phyloP scores from a whole-genome alignment of 2,329 filamentous ascomycete genomes.

The Macrophomina phaseolina region DNA sequence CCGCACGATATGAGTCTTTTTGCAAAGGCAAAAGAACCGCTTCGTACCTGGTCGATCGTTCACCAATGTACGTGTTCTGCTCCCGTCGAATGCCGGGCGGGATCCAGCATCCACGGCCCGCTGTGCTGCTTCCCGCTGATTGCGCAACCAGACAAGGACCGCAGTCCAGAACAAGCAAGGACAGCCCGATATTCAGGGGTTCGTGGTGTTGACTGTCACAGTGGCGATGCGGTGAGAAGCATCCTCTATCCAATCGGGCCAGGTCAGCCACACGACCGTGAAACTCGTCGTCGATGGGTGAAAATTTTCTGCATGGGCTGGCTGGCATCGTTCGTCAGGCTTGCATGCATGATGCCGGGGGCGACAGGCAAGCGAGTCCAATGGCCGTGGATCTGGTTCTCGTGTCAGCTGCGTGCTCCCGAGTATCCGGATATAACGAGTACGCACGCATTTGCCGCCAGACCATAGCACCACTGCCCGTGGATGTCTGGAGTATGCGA shows the following conservation, averaged over 20 bases:
- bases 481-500: background rate
- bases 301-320: constrained; percentile 17
- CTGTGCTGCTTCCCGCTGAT: constrained; percentile 11
- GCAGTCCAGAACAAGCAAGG: constrained; percentile 2
- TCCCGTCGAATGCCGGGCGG: constrained; percentile 2
- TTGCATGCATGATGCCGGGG: constrained; percentile 21
- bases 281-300: constrained; percentile 5
- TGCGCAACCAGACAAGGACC: background rate
- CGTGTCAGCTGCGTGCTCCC: constrained; percentile 10
- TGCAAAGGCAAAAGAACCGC: background rate
- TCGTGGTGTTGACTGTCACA: constrained; percentile 5
- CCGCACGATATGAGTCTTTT: constrained; percentile 17
- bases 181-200: constrained; percentile 18
- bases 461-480: background rate
- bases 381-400: background rate
- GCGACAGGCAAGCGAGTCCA: constrained; percentile 11
- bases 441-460: background rate
- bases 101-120: constrained; percentile 9
- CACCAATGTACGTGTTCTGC: constrained; percentile 20
- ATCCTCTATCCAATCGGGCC: constrained; percentile 17
- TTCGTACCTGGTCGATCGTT: constrained; percentile 7
- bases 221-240: constrained; percentile 15
- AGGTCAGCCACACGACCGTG: constrained; percentile 9
- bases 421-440: constrained; percentile 1
- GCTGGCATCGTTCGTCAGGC: constrained; percentile 20